Conservation (phyloP, 2,329 filamentous ascomycete species). For the Coniochaeta prunicola region DNA sequence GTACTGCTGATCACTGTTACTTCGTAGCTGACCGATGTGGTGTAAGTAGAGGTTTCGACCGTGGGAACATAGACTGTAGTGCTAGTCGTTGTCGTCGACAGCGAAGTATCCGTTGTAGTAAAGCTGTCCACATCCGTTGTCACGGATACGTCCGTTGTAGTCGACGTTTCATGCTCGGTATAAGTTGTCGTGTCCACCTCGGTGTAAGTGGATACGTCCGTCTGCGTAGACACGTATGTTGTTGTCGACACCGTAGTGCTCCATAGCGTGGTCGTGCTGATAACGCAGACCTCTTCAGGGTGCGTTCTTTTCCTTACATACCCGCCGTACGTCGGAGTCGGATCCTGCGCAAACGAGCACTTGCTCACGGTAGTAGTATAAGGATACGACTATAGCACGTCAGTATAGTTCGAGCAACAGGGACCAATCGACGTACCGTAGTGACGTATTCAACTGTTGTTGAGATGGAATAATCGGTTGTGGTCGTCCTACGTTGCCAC, state of each 20-base stretch:
- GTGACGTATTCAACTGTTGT: conserved; percentile 3
- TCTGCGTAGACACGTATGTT: background rate
- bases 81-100: conserved; percentile 7
- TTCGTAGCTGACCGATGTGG: conserved; percentile 4
- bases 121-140: background rate
- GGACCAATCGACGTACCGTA: conserved; percentile 4
- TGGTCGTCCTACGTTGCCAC: background rate
- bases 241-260: background rate
- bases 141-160: background rate
- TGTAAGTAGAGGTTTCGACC: conserved; percentile 2
- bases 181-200: background rate
- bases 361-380: conserved; percentile 7
- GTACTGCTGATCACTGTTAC: conserved; percentile 10
- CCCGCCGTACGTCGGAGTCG: background rate
- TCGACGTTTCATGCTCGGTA: background rate
- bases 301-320: background rate
- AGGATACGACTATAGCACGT: conserved; percentile 8
- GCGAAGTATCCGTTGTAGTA: conserved; percentile 4
- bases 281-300: background rate
- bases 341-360: conserved; percentile 4
- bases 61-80: background rate
- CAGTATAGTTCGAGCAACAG: background rate
- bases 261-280: conserved; percentile 2
- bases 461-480: conserved; percentile 5
- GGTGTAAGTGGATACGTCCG: background rate